phyloP scores from a whole-genome alignment of 306 rosid genomes.

The Leucaena leucocephala region DNA sequence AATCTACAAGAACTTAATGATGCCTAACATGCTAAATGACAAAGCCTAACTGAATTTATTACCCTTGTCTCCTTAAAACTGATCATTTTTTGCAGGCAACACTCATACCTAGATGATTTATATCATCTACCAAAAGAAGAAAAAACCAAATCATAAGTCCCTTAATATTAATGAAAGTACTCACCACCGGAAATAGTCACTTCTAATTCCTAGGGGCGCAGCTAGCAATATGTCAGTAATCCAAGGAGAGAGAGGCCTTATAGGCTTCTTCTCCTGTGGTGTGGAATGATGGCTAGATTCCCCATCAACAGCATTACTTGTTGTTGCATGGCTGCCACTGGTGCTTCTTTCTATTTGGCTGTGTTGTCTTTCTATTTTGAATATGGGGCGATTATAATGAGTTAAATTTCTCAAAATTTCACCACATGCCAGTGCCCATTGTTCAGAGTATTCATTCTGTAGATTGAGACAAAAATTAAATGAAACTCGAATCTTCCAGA shows the following conservation, averaged over 20 bases:
- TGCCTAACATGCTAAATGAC: not conserved
- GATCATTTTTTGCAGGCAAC: not conserved
- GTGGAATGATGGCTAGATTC: constrained; percentile 49
- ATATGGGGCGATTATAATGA: constrained; percentile 95
- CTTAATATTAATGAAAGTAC: constrained; percentile 29
- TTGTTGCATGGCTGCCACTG: constrained; percentile 82
- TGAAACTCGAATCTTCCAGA: constrained; percentile 16
- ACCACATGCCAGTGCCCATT: constrained; percentile 98
- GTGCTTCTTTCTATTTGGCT: constrained; percentile 78
- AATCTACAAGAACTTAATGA: not conserved
- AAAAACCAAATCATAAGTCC: constrained; percentile 15
- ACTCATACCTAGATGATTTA: not conserved
- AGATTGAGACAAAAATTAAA: constrained; percentile 28
- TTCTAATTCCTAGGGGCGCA: constrained; percentile 90
- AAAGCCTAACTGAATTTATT: not conserved
- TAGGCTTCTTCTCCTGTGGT: constrained; percentile 85
- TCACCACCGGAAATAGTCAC: constrained; percentile 98
- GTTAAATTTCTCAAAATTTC: constrained; percentile 92
- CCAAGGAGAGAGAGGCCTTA: constrained; percentile 96
- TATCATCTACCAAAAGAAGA: not conserved
- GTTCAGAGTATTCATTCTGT: constrained; percentile 94
- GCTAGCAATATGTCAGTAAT: constrained; percentile 87
- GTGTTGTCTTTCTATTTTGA: constrained; percentile 65
- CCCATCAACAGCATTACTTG: constrained; percentile 64
- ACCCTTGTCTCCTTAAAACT: not conserved